Evolutionary conservation across 2,329 filamentous ascomycete genomes (phyloP), one percentile per base, ranked within the genome.

Genomic region (Colletotrichum plurivorum): DNA sequence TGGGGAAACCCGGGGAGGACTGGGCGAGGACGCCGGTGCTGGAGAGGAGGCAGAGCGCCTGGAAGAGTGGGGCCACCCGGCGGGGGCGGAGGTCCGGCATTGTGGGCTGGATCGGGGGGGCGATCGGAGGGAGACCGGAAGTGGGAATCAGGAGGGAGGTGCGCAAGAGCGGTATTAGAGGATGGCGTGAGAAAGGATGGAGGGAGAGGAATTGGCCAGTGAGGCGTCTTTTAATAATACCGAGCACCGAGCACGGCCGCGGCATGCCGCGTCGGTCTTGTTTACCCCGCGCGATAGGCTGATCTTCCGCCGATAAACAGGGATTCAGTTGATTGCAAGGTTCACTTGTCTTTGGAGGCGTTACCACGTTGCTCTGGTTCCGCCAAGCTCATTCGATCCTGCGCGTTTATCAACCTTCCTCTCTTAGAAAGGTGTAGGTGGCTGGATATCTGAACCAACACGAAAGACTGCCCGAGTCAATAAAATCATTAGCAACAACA

Each of bases 1-100:
- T 78, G 3, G 86, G 86, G 6, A 86, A 75, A 6, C 80, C 79
- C 1, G 83, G 80, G 0, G 81, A 79, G 18, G 75, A 67, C n/a
- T 73, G 46, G 15, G 73, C 71, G 10, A 73, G 41, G 9, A 64
- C 46, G 2, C 69, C 16, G 20, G 72, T 43, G 25, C 73, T 20
- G 36, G 61, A 51, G 55, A 76, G 39, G 16, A 75, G 20, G 39
- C 56, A 46, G 36, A 72, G 27, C 22, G 61, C 39, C 27, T 46
- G 45, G 20, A 69, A 10, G 61, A 66, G 61, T 60, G 67, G 56
- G 51, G 66, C 60, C 43, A 56, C 6, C 39, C 49, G 51, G 59
- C 53, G 54, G 65, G 43, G 53, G 46, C 54, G 59, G 66, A 55
- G 60, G 51, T 51, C 59, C 60, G 65, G 45, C 60, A 69, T 66